Conservation (phyloP, 768 basidiomycete species). For the Leccinum broughii region DNA sequence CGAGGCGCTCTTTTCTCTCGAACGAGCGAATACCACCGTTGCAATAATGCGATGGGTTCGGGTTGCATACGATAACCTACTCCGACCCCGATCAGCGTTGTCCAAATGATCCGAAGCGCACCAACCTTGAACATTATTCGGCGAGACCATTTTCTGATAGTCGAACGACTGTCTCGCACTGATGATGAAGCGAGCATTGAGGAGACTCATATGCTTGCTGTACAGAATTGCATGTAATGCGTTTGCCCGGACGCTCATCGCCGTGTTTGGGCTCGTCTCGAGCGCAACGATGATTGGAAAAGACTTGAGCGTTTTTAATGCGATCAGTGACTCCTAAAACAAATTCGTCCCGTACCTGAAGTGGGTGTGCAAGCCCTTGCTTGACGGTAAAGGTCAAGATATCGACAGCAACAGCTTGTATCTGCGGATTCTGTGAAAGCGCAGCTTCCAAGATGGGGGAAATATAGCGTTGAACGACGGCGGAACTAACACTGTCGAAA, state of each 20-base stretch:
- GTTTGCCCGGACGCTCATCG: conserved; percentile 72
- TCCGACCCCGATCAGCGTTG: background rate
- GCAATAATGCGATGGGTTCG: conserved; percentile 71
- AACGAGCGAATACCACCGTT: conserved; percentile 89
- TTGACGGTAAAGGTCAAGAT: conserved; percentile 91
- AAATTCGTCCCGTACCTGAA: conserved; percentile 58
- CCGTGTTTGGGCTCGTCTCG: conserved; percentile 73
- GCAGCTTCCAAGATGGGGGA: conserved; percentile 79
- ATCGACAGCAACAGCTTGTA: conserved; percentile 84
- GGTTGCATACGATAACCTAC: conserved; percentile 68
- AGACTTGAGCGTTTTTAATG: conserved; percentile 49
- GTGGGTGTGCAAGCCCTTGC: conserved; percentile 93
- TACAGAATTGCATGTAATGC: conserved; percentile 81
- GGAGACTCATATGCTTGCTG: conserved; percentile 83
- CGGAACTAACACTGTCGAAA: background rate
- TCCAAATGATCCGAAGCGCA: background rate
- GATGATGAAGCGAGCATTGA: conserved; percentile 81
- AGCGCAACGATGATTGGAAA: conserved; percentile 90
- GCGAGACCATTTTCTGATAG: conserved; percentile 67
- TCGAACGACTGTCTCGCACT: conserved; percentile 82
- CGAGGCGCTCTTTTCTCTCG: conserved; percentile 86
- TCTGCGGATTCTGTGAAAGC: conserved; percentile 64
- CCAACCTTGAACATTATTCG: conserved; percentile 55
- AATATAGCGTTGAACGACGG: conserved; percentile 88
- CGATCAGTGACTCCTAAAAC: conserved; percentile 1